phyloP scores from a whole-genome alignment of 352 stramenopile genomes.

The Globisporangium megalacanthum region DNA sequence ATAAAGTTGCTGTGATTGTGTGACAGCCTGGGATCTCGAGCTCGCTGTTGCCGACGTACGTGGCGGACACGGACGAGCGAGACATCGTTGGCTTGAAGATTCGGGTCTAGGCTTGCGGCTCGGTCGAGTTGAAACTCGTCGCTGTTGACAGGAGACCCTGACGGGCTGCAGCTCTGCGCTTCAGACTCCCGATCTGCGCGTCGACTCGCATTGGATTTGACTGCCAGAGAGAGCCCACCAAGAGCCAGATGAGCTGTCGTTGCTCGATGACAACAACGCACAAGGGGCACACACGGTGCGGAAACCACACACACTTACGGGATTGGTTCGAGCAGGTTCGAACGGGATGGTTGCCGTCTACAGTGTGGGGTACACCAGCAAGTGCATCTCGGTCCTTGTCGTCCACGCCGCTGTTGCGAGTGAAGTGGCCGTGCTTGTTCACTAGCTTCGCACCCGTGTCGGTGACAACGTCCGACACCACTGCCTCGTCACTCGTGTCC shows the following conservation, averaged over 20 bases:
- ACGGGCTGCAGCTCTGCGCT: background rate
- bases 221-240: background rate
- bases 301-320: constrained; percentile 6
- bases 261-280: background rate
- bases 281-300: background rate
- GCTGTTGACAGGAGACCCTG: constrained; percentile 4
- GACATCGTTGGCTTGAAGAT: background rate
- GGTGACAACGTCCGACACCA: background rate
- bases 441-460: background rate
- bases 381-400: background rate
- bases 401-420: background rate
- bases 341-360: background rate
- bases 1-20: background rate
- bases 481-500: background rate
- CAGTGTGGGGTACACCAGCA: background rate
- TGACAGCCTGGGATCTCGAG: background rate
- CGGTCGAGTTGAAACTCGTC: background rate
- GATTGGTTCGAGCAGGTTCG: constrained; percentile 9
- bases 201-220: constrained; percentile 5
- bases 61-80: background rate
- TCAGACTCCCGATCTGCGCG: constrained; percentile 2
- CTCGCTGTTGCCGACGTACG: background rate
- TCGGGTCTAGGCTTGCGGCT: background rate
- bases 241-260: too few relatives aligned
- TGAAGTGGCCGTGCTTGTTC: background rate